phyloP scores from a whole-genome alignment of 73 alveolate species.

The Durusdinium trenchii region DNA sequence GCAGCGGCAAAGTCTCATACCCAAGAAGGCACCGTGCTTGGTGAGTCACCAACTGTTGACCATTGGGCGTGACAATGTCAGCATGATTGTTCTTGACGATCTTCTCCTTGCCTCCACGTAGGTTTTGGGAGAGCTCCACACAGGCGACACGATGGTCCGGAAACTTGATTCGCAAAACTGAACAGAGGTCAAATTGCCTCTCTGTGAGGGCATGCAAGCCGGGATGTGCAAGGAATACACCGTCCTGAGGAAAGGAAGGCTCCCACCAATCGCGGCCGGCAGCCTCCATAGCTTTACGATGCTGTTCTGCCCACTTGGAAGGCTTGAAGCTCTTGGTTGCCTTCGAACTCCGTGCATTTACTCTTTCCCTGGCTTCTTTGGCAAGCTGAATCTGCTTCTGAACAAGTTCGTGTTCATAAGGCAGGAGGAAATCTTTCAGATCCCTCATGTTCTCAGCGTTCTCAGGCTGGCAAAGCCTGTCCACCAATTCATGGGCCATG shows the following conservation, averaged over 20 bases:
- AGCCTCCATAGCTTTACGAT: neutral
- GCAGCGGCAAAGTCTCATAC: neutral
- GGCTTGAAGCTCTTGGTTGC: no score
- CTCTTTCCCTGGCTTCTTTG: no score
- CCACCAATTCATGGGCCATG: no score
- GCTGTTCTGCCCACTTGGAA: neutral
- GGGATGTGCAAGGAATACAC: neutral
- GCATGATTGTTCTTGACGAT: neutral
- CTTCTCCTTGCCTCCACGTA: neutral
- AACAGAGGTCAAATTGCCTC: neutral
- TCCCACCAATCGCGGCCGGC: neutral
- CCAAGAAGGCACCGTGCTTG: neutral
- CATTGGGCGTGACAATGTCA: neutral
- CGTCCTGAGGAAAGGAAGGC: neutral
- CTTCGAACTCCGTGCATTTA: no score
- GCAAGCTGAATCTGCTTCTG: no score
- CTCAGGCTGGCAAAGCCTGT: no score
- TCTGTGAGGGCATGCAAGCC: neutral
- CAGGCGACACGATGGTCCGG: neutral
- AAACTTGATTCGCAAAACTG: neutral
- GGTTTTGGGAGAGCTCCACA: slow-evolving; percentile 2
- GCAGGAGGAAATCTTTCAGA: no score
- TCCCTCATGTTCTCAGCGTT: no score
- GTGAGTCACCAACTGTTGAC: neutral
- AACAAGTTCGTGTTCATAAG: no score